Evolutionary conservation across 139 green algal genomes (phyloP), one percentile per base, ranked within the genome.

Genomic region (Penium margaritaceum): DNA sequence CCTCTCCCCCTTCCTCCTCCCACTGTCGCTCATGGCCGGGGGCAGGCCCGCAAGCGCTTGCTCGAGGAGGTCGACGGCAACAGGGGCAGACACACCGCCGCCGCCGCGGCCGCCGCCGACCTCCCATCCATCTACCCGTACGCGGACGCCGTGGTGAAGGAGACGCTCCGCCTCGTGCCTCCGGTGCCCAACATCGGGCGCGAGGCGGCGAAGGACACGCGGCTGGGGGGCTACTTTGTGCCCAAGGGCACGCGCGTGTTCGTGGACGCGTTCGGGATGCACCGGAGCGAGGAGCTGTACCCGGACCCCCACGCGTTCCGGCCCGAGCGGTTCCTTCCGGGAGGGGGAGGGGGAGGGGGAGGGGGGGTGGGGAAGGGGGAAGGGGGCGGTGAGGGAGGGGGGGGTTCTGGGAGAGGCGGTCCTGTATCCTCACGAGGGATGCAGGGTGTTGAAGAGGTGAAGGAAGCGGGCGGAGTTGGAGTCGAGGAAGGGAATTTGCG

Each of bases 211-310:
- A 27, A 37, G 5, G 33, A 39, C 58, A 66, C 33, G 0, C n/a
- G 19, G 3, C 32, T 66, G 7, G 30, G 30, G 27, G 33, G 58
- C 32, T 12, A 2, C 4, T 19, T 21, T 29, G 27, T 66, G 12
- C 58, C 58, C 32, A 66, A 66, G 33, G 58, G 58, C 58, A 66
- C 58, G 30, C 32, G 58, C 32, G 7, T 66, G 4, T 39, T 66
- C 5, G 17, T 66, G 5, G 58, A 66, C 5, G 58, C 33, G 1
- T 66, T 39, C 58, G 36, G 12, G 27, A 66, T 66, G 4, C 58
- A 66, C 33, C 58, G 30, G 27, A 19, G 27, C 17, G 27, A 24
- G 32, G 30, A 41, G 30, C 58, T 66, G 0, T 66, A 37, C 3
- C 19, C 58, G 27, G 58, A 66, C 24, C 58, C 58, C 19, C 24